Percentiles rank a stretch among this genome's conserved stretches.
Evolutionary conservation across 352 stramenopile species (phyloP).

Genomic region (Phytopythium vexans): DNA sequence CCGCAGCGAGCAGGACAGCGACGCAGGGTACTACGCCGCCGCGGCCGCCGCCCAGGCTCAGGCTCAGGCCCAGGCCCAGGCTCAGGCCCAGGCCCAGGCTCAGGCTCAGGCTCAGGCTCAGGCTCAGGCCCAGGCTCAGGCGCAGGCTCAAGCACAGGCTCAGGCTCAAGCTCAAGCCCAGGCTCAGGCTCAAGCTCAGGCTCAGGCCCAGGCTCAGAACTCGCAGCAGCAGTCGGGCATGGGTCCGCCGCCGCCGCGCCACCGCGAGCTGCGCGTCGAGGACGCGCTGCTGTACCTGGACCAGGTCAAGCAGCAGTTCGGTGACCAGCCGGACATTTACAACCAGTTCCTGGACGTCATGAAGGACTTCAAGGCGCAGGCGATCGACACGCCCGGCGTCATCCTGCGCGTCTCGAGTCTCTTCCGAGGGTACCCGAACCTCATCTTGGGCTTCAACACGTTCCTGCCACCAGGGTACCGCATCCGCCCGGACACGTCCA

Average conservation of each 20-base stretch:
- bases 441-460: constrained; percentile 99
- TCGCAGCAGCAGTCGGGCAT: constrained; percentile 12
- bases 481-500: constrained; percentile 82
- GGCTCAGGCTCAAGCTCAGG: constrained; percentile 8
- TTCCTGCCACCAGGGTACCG: constrained; percentile 96
- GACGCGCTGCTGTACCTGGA: constrained; percentile 99
- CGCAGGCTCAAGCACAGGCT: constrained; percentile 10
- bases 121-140: constrained; percentile 19
- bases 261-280: constrained; percentile 92
- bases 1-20: no score
- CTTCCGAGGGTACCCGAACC: constrained; percentile 97
- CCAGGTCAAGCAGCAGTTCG: constrained; percentile 99
- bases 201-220: constrained; percentile 19
- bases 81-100: constrained; percentile 14
- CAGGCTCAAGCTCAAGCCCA: constrained; percentile 19
- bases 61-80: background rate
- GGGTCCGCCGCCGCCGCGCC: constrained; percentile 31
- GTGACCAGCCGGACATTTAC: constrained; percentile 99
- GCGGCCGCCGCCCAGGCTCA: no score
- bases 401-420: constrained; percentile 98
- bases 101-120: constrained; percentile 41
- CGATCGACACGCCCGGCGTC: constrained; percentile 98
- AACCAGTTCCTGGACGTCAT: constrained; percentile 99
- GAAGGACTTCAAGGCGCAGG: constrained; percentile 99
- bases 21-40: no score